Evolutionary conservation across 75 land plant genomes (phyloP).

Genomic region (Isoetes taiwanensis): DNA sequence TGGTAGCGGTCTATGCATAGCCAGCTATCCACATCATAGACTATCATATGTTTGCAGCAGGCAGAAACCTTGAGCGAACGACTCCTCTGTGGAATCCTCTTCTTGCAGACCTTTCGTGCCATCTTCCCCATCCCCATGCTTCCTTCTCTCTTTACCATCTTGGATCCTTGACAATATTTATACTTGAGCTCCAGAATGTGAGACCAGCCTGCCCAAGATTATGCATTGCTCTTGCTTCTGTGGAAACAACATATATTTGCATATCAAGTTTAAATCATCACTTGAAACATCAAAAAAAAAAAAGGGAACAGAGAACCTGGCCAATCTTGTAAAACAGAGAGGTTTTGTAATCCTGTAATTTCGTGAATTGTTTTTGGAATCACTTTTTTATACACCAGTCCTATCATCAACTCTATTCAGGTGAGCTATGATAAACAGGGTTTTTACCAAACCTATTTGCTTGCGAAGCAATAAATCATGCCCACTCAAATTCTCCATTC

Average conservation of each 20-base stretch:
- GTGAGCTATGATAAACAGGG: too few species aligned
- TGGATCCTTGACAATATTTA: constrained; percentile 76
- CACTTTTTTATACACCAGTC: too few species aligned
- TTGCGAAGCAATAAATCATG: too few species aligned
- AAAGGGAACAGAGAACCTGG: too few species aligned
- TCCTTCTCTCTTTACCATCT: constrained; percentile 85
- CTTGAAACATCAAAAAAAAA: too few species aligned
- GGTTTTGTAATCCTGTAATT: too few species aligned
- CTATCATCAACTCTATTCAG: too few species aligned
- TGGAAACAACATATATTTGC: constrained; percentile 78
- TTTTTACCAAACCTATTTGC: too few species aligned
- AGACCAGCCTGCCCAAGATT: constrained; percentile 63
- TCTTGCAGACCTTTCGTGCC: constrained; percentile 61
- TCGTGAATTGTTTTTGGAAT: too few species aligned
- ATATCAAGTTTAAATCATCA: too few species aligned
- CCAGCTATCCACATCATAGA: constrained; percentile 84
- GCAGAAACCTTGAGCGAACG: constrained; percentile 56
- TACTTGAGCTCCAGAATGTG: constrained; percentile 77
- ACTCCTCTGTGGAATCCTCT: neutral
- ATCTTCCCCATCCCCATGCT: constrained; percentile 72
- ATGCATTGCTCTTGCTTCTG: constrained; percentile 79
- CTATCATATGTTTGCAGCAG: constrained; percentile 82
- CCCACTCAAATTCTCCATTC: too few species aligned
- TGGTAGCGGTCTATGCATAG: constrained; percentile 52
- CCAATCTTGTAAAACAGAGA: too few species aligned